Conservation (phyloP, 2,329 filamentous ascomycete species). For the Sporothrix schenckii region DNA sequence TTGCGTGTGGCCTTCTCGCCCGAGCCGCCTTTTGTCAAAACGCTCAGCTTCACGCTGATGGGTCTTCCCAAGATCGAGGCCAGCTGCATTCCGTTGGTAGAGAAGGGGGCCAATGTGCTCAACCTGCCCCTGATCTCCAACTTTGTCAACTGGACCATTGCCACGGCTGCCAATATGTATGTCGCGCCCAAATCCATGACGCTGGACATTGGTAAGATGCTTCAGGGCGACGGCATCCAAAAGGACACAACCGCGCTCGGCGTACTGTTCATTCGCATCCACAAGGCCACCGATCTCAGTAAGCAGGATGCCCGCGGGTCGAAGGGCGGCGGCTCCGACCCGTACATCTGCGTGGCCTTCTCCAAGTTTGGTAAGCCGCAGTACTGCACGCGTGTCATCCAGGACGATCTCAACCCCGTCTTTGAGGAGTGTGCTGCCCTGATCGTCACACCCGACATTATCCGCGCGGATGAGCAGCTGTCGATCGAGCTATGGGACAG, state of each 20-base stretch:
- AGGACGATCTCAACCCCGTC: slow-evolving; percentile 88
- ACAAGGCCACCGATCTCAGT: slow-evolving; percentile 82
- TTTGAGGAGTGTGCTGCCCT: slow-evolving; percentile 88
- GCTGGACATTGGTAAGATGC: slow-evolving; percentile 84
- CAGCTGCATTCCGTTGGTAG: slow-evolving; percentile 89
- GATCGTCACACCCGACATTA: slow-evolving; percentile 82
- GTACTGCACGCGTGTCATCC: slow-evolving; percentile 95
- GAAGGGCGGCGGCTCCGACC: slow-evolving; percentile 85
- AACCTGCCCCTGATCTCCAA: slow-evolving; percentile 92
- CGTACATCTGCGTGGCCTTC: slow-evolving; percentile 92
- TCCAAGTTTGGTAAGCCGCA: slow-evolving; percentile 97
- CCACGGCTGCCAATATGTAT: slow-evolving; percentile 83
- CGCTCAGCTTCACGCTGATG: slow-evolving; percentile 90
- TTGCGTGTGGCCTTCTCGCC: slow-evolving; percentile 83
- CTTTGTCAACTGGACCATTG: slow-evolving; percentile 95
- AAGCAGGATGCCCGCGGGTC: slow-evolving; percentile 87
- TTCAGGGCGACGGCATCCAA: slow-evolving; percentile 87
- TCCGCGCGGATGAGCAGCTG: slow-evolving; percentile 91
- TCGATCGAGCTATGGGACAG: slow-evolving; percentile 97
- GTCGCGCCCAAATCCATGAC: slow-evolving; percentile 94
- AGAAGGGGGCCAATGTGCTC: slow-evolving; percentile 84
- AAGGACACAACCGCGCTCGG: slow-evolving; percentile 87
- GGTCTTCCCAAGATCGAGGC: slow-evolving; percentile 87
- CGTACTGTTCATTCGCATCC: slow-evolving; percentile 89
- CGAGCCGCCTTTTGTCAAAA: slow-evolving; percentile 89